Base-by-base conservation (phyloP, 1,139 yeast genomes). In the Hyphopichia buzzinii region DNA sequence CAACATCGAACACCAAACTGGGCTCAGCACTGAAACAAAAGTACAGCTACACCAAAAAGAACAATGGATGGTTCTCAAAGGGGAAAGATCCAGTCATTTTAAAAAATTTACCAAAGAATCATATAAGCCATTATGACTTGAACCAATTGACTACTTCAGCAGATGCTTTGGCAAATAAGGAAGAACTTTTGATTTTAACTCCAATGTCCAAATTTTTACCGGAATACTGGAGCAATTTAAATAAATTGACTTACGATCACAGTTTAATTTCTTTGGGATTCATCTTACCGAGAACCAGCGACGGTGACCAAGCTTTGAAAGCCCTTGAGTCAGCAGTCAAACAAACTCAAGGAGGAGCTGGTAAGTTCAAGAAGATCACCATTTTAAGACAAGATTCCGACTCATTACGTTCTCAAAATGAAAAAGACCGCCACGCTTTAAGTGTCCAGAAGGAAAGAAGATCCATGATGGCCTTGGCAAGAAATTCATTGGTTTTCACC, bases 401-500 rank as follows among this genome's bases (percentile, higher is more conserved):
- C 37, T 80, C 92, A 8, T 73, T 85, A 45, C 76, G 72, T 33
- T 70, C 79, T 40, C 85, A 88, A 57, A 49, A 55, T 31, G 96
- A 89, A 56, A 84, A 85, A 59, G 95, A 87, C 47, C 77, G 97
- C 56, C 77, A 72, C 47, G 74, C 75, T 5, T 67, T 84, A 42
- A 64, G 63, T 26, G 95, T 83, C n/a, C 97, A 92, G 61, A 89
- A 89, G 62, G 83, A 84, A 50, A 79, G 98, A 57, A 79, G 98
- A 48, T 64, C 85, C 8, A 81, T 82, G 57, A 90, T 92, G 97
- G 95, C 97, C 2, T 66, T 87, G 44, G 97, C 97, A 2, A 74
- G 98, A 58, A 92, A 92, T 66, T 89, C 96, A 26, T 68, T 92
- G 40, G 72, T 92, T 31, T 87, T 89, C 61, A 84, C 97, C n/a